Evolutionary conservation across 306 rosid genomes (phyloP).

Genomic region (Cucumis sativus): DNA sequence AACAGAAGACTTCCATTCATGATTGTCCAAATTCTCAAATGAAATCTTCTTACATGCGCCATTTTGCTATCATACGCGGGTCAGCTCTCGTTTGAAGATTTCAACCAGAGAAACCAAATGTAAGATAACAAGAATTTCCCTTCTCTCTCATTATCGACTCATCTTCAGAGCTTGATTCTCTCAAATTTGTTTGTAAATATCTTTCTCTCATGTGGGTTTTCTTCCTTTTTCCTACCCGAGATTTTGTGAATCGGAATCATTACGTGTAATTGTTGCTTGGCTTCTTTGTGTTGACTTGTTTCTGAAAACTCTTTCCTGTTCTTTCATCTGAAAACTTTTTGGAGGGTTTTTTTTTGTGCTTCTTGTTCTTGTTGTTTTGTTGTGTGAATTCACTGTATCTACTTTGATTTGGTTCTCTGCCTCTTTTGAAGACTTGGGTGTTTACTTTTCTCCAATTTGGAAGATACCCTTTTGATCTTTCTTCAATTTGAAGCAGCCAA

Average conservation of each 20-base stretch:
- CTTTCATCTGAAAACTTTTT: background rate
- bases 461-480: slow-evolving; percentile 1
- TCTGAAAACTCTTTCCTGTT: background rate
- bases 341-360: background rate
- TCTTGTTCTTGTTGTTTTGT: background rate
- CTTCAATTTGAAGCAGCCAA: background rate
- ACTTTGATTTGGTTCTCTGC: background rate
- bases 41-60: slow-evolving; percentile 1
- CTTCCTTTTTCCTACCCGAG: background rate
- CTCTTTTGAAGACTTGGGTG: slow-evolving; percentile 5
- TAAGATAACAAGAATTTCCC: background rate
- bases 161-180: background rate
- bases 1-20: background rate
- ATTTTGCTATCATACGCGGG: slow-evolving; percentile 11
- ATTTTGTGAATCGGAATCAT: background rate
- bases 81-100: slow-evolving; percentile 38
- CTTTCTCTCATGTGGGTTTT: background rate
- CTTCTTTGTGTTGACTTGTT: slow-evolving; percentile 13
- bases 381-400: background rate
- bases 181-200: background rate
- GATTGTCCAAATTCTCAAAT: background rate
- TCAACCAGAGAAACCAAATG: slow-evolving; percentile 24
- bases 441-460: background rate
- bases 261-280: background rate
- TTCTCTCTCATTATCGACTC: background rate